These are phyloP conservation scores for Aspergillus neoniger DNA, from an alignment of 2,329 filamentous ascomycete species.

Conservation along the genomic window DNA sequence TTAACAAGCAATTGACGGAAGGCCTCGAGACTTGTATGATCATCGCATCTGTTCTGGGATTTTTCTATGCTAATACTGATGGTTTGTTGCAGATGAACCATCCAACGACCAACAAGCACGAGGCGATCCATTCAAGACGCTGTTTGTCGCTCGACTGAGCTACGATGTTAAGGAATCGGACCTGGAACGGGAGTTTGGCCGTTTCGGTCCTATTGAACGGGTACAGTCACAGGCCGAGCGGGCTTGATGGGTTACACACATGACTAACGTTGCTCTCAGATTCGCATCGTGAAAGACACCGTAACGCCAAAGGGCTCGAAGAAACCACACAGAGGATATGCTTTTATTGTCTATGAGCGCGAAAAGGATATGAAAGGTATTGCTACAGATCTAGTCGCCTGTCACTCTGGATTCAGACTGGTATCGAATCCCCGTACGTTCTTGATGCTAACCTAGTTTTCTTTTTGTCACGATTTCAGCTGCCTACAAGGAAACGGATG, in stretches of 20 bases:
- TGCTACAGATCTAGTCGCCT: conserved; percentile 13
- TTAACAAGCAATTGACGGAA: conserved; percentile 65
- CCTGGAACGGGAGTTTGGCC: conserved; percentile 87
- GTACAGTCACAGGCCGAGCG: conserved; percentile 52
- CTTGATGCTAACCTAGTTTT: conserved; percentile 41
- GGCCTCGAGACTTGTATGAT: conserved; percentile 64
- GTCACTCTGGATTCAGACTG: conserved; percentile 1
- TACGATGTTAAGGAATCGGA: conserved; percentile 89
- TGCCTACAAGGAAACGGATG: conserved; percentile 85
- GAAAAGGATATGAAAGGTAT: conserved; percentile 99
- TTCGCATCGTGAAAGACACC: conserved; percentile 81
- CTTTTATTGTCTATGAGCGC: conserved; percentile 94
- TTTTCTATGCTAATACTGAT: conserved; percentile 6
- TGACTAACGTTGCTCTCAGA: conserved; percentile 54
- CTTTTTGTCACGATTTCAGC: conserved; percentile 61
- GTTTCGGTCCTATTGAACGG: conserved; percentile 91
- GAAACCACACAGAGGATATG: conserved; percentile 85
- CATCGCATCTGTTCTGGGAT: not conserved
- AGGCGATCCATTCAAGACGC: conserved; percentile 91
- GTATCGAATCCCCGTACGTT: conserved; percentile 15
- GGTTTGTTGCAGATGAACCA: conserved; percentile 66
- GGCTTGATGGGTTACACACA: not conserved
- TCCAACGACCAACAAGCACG: conserved; percentile 82
- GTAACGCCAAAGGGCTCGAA: conserved; percentile 70
- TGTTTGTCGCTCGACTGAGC: conserved; percentile 86